These are phyloP conservation scores for Agrocybe praecox DNA, from an alignment of 768 basidiomycete genomes.

Conservation along the genomic window DNA sequence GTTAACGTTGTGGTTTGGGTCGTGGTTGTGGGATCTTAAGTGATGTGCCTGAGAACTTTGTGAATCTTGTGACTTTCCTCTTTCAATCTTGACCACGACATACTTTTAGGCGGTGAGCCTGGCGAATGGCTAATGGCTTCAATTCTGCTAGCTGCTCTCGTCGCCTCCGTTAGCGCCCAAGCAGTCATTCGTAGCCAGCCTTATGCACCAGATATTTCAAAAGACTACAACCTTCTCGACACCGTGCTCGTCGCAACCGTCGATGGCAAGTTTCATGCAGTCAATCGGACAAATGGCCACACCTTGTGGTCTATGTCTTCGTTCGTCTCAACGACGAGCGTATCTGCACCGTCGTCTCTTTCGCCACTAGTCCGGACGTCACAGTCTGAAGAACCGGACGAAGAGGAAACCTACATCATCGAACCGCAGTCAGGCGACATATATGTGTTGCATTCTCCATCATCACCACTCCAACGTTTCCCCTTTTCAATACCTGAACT, in stretches of 20 bases:
- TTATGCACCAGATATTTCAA: constrained; percentile 19
- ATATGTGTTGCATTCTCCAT: constrained; percentile 76
- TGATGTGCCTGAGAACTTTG: not conserved
- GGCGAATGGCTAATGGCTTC: constrained; percentile 11
- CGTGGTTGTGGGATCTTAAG: not conserved
- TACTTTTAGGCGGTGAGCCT: not conserved
- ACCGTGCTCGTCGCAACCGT: constrained; percentile 90
- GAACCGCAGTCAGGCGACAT: constrained; percentile 96
- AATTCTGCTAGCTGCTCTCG: constrained; percentile 7
- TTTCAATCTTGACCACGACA: not conserved
- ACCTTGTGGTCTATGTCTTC: constrained; percentile 89
- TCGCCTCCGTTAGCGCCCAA: constrained; percentile 3
- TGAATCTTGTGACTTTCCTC: not conserved
- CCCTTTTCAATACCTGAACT: constrained; percentile 92
- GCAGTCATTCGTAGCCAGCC: constrained; percentile 2
- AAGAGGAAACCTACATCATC: constrained; percentile 87
- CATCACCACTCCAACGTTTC: constrained; percentile 78
- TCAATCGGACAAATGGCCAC: constrained; percentile 84
- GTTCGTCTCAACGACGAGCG: constrained; percentile 41
- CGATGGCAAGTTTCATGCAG: constrained; percentile 93
- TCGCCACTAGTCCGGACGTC: constrained; percentile 75
- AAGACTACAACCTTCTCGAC: constrained; percentile 71
- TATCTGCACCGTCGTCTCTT: constrained; percentile 53
- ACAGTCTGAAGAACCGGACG: constrained; percentile 47
- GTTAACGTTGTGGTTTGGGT: no score